Base-by-base conservation (phyloP, 1,139 yeast species). In the Ogataea hybrid region DNA sequence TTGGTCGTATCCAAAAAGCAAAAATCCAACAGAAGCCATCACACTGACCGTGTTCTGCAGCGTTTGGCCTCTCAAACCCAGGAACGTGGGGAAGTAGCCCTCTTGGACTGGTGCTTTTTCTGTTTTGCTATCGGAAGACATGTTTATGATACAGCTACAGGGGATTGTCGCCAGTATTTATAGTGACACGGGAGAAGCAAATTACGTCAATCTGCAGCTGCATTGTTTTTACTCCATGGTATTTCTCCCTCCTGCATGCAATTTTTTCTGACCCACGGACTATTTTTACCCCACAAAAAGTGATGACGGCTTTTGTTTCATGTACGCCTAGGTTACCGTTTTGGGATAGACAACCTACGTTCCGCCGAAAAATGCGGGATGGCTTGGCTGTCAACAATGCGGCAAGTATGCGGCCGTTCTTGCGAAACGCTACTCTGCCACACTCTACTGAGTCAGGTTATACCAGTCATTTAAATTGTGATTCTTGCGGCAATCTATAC, bases 1-100 rank as follows among this genome's bases (percentile, higher is more conserved):
- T 60, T 73, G 79, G 54, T 73, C 77, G 50, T 73, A 73, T 41
- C 79, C 79, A 53, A 73, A 73, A 20, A 59, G 54, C 18, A 75
- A 65, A 53, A 74, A 74, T 32, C 77, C 77, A 27, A 69, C 64
- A 15, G 70, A 70, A 16, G 79, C 73, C 43, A 70, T 61, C 22
- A 64, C 44, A 2, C 76, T 68, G 44, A 73, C 62, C 18, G 62
- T 59, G 8, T 15, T 12, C 22, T 50, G 50, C 14, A 54, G 35
- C 5, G 12, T 42, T 2, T 23, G 25, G 34, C 77, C 77, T 31
- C 53, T 53, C 41, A 70, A 59, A 6, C 77, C 77, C 35, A 61
- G 57, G 27, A 33, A 50, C 4, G 18, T 32, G 7, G 54, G 50
- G 8, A 29, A 9, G 6, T 16, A n/a, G 16, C 14, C 6, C 9